These are phyloP conservation scores for Thyridium curvatum DNA, from an alignment of 2,329 filamentous ascomycete genomes.

Conservation along the genomic window DNA sequence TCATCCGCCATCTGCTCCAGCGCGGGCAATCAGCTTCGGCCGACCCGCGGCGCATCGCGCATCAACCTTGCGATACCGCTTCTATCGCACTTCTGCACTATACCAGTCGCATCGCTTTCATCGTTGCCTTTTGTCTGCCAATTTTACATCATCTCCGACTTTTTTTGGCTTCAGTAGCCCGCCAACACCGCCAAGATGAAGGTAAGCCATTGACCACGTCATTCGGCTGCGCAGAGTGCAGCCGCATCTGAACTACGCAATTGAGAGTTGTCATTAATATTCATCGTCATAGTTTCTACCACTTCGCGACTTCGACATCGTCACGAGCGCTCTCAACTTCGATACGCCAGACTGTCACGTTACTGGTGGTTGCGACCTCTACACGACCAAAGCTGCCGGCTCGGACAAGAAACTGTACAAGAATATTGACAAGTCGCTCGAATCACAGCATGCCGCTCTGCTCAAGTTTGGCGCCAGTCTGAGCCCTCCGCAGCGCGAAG, in stretches of 20 bases:
- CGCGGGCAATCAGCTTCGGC: no score
- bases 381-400: conserved; percentile 93
- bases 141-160: no score
- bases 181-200: conserved; percentile 25
- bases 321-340: conserved; percentile 91
- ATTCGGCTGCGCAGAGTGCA: background rate
- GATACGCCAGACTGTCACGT: conserved; percentile 90
- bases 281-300: conserved; percentile 68
- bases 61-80: no score
- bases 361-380: conserved; percentile 89
- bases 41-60: no score
- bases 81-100: no score
- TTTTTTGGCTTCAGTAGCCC: no score
- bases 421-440: conserved; percentile 82
- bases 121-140: no score
- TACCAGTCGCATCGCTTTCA: no score
- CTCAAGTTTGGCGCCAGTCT: conserved; percentile 81
- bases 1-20: no score
- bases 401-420: conserved; percentile 97
- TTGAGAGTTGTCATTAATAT: background rate
- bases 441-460: conserved; percentile 84
- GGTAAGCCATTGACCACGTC: conserved; percentile 15
- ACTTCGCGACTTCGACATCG: conserved; percentile 82
- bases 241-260: no score
- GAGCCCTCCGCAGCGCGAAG: conserved; percentile 71